Evolutionary conservation across 768 basidiomycete genomes (phyloP), one percentile per base, ranked within the genome.

Genomic region (Candolleomyces aberdarensis): DNA sequence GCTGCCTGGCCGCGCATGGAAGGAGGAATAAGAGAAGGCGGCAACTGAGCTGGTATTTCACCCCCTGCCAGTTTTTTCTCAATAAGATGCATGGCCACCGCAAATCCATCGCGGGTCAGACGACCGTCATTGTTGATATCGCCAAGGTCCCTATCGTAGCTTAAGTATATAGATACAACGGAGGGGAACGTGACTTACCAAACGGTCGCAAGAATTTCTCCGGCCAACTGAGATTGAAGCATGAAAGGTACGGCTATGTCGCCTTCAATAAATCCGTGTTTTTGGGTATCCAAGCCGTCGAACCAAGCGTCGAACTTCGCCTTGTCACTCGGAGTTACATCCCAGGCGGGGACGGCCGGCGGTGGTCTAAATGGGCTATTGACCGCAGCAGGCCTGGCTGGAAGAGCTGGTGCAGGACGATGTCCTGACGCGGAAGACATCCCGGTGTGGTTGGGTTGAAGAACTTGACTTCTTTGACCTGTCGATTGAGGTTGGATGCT

Each of bases 231-330:
- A 36, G 94, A 96, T 73, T 94, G 88, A 61, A 96, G 71, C 89
- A 99, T 91, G 75, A 98, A 98, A 3, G 93, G 94, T 5, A 97
- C 97, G 8, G 94, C 97, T 39, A 93, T 86, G 61, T 96, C 94
- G 8, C 95, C 95, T 69, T 96, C 94, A 19, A 98, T 89, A 69
- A 80, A 92, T 0, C 94, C 95, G 61, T 76, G 82, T 64, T 82
- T 86, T 63, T 83, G 80, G 15, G 81, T 72, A 71, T 99, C 97
- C 43, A 98, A 80, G n/a, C 77, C 78, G 60, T 89, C 86, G 70
- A 98, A 99, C 75, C 86, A 88, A 11, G 75, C 76, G 72, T 98
- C 95, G 1, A 91, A 78, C 19, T 75, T 80, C 1, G 85, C 82
- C 71, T 97, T 98, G 70, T 95, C 95, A 3, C 79, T 72, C 0